Evolutionary conservation across 257 asterid genomes (phyloP).

Genomic region (Ehretia macrophylla): DNA sequence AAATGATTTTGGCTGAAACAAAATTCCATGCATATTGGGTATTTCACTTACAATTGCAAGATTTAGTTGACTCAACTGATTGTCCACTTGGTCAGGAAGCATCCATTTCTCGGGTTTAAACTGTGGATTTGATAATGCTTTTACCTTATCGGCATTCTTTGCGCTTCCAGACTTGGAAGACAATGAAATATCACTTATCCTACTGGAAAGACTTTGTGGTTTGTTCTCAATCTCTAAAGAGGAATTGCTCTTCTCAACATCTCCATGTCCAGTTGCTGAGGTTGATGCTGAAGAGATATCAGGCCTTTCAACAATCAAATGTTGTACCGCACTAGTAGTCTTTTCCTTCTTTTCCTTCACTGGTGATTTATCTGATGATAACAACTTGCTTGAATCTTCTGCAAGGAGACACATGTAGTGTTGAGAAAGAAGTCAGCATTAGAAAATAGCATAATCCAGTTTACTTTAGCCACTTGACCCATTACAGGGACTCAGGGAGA

Average conservation of each 20-base stretch:
- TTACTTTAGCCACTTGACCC: no score
- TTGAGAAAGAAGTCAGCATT: neutral
- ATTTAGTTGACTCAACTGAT: slow-evolving; percentile 67
- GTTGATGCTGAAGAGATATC: slow-evolving; percentile 41
- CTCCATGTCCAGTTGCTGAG: slow-evolving; percentile 33
- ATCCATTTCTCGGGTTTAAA: slow-evolving; percentile 72
- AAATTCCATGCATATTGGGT: slow-evolving; percentile 9
- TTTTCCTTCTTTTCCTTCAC: slow-evolving; percentile 31
- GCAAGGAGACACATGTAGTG: slow-evolving; percentile 4
- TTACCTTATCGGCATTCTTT: slow-evolving; percentile 31
- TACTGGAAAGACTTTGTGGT: slow-evolving; percentile 24
- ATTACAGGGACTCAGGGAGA: no score
- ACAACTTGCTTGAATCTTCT: slow-evolving; percentile 19
- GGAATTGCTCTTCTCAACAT: slow-evolving; percentile 29
- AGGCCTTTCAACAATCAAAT: slow-evolving; percentile 30
- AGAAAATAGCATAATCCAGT: no score
- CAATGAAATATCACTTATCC: slow-evolving; percentile 31
- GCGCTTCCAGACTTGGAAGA: slow-evolving; percentile 47
- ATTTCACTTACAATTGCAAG: slow-evolving; percentile 75
- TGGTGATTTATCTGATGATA: slow-evolving; percentile 26
- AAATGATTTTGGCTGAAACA: neutral
- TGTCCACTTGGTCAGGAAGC: slow-evolving; percentile 52
- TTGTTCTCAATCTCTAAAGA: slow-evolving; percentile 35
- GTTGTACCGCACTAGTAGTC: slow-evolving; percentile 29
- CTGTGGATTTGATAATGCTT: slow-evolving; percentile 34